Base-by-base conservation (phyloP, 1,139 yeast species). In the Lodderomyces metapsilosis region DNA sequence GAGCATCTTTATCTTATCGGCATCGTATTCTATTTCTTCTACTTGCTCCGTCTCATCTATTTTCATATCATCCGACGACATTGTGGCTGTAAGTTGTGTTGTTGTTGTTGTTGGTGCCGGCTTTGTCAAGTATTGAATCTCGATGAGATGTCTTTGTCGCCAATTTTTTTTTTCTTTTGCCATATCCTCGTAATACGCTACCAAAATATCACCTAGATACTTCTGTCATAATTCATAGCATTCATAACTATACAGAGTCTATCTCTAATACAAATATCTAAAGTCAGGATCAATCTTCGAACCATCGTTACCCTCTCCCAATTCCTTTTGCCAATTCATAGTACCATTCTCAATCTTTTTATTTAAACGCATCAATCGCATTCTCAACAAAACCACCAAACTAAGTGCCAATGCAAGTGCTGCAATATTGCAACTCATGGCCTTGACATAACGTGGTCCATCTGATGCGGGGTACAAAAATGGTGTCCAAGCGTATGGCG, bases 1-100 rank as follows among this genome's bases (percentile, higher is more conserved):
- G 36, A 92, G 75, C 62, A 79, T 53, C 52, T 64, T 73, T 52
- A 79, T 76, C 59, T 79, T 77, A 38, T 77, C 80, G 34, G 61
- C 50, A 48, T 76, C 81, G 42, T 63, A 62, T 44, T 70, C 78
- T 45, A 64, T 70, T 49, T 67, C 75, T 37, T 54, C 54, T 15
- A 34, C 41, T 35, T 44, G 40, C 3, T 37, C 28, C 15, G 5
- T 9, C 12, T 34, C 37, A n/a, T 34, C 37, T 24, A 34, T 23
- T 15, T 34, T 34, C 5, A 34, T 23, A 34, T 21, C 37, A n/a
- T 34, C 37, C 3, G 37, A 20, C 3, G 37, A 34, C 37, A 34
- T 25, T 25, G 15, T 23, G 18, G 12, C n/a, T 16, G 22, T n/a
- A n/a, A n/a, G n/a, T n/a, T n/a, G n/a, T 12, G 30, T 16, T 12